Conservation (phyloP, 2,329 filamentous ascomycete species). For the Trichoderma sp. region DNA sequence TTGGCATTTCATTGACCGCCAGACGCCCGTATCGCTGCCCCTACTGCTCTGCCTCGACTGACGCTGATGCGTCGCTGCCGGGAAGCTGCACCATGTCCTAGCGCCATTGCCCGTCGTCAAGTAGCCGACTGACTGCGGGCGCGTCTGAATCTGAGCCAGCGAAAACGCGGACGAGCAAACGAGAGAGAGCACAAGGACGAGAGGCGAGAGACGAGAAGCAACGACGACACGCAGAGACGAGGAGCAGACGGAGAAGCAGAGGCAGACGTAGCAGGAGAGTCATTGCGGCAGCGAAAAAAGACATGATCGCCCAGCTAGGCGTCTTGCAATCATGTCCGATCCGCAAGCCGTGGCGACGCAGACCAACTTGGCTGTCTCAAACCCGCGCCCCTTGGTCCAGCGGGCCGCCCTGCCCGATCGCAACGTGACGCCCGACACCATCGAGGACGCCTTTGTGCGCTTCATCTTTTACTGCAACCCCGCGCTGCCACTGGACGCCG, state of each 20-base stretch:
- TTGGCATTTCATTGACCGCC: neutral
- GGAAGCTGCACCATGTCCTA: conserved; percentile 5
- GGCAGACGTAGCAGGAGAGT: neutral
- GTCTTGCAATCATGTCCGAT: conserved; percentile 17
- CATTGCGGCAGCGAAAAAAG: conserved; percentile 19
- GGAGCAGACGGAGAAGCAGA: neutral
- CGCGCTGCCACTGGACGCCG: conserved; percentile 61
- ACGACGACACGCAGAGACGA: neutral
- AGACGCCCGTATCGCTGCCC: neutral
- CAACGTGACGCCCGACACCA: conserved; percentile 63
- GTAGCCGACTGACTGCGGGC: neutral
- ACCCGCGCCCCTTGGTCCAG: conserved; percentile 19
- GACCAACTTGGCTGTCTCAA: conserved; percentile 12
- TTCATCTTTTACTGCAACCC: conserved; percentile 94
- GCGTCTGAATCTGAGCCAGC: neutral
- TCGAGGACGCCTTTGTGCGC: conserved; percentile 77
- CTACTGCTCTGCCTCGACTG: neutral
- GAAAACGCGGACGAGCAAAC: neutral
- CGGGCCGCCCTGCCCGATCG: conserved; percentile 57
- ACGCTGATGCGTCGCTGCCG: conserved; percentile 4
- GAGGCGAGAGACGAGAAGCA: neutral
- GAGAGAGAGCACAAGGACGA: neutral
- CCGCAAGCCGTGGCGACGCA: conserved; percentile 21
- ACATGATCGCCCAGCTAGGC: conserved; percentile 24
- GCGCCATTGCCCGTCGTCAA: conserved; percentile 2